Percentiles rank a stretch among this genome's conserved stretches.
Conservation (phyloP, 192 early-diverging fungal species). For the Backusella parvicylindrica region DNA sequence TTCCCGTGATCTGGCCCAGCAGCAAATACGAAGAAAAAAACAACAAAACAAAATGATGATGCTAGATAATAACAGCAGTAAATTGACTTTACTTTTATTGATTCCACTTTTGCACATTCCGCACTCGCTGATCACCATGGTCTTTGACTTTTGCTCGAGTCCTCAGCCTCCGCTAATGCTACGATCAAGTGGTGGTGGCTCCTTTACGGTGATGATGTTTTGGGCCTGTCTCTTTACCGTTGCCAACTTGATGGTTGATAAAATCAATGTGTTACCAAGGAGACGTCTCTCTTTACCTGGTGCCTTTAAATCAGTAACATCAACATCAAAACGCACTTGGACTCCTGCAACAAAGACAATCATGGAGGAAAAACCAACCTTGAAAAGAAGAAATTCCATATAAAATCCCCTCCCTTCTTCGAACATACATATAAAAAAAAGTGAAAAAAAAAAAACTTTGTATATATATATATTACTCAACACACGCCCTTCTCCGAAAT, state of each 20-base stretch:
- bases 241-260: slow-evolving; percentile 4
- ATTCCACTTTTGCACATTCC: slow-evolving; percentile 17
- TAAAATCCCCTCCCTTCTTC: background rate
- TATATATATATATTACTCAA: background rate
- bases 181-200: background rate
- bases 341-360: background rate
- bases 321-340: background rate
- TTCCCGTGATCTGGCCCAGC: slow-evolving; percentile 25
- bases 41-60: background rate
- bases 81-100: slow-evolving; percentile 4
- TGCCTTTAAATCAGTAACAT: background rate
- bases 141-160: slow-evolving; percentile 10
- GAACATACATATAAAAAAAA: background rate
- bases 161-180: background rate
- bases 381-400: slow-evolving; percentile 12
- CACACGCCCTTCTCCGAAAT: background rate
- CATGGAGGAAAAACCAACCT: background rate
- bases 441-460: background rate
- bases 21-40: background rate
- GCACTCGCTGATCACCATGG: slow-evolving; percentile 11
- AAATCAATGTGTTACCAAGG: background rate
- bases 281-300: slow-evolving; percentile 9
- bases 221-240: slow-evolving; percentile 5
- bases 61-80: background rate
- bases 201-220: slow-evolving; percentile 8